A percentile compares a stretch with the other conserved stretches of the same genome.
phyloP scores from a whole-genome alignment of 371 early-diverging fungal genomes.

The Zychaea mexicana region DNA sequence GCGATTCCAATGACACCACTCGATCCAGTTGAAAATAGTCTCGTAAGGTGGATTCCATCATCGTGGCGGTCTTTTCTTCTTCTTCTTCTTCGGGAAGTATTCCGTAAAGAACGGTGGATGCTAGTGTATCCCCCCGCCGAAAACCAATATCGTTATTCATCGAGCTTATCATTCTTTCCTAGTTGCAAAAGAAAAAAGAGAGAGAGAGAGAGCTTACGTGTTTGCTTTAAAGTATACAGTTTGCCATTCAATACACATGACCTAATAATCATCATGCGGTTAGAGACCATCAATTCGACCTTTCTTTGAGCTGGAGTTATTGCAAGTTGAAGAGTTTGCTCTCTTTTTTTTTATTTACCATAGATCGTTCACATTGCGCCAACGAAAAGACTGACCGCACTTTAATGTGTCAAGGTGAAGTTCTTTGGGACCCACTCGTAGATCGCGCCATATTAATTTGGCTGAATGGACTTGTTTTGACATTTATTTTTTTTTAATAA shows the following conservation, averaged over 20 bases:
- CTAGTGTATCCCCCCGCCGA: background rate
- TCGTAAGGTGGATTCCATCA: constrained; percentile 24
- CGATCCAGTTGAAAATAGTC: constrained; percentile 83
- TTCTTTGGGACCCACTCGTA: constrained; percentile 64
- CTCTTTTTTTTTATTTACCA: constrained; percentile 30
- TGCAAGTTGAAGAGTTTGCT: constrained; percentile 16
- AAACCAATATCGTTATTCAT: background rate
- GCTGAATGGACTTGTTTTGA: constrained; percentile 5
- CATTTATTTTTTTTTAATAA: background rate
- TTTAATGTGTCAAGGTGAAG: constrained; percentile 79
- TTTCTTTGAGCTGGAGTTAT: too few relatives aligned
- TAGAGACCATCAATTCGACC: background rate
- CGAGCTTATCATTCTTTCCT: too few relatives aligned
- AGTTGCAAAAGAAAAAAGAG: background rate
- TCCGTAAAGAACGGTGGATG: constrained; percentile 32
- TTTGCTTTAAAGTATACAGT: constrained; percentile 29
- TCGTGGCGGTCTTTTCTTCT: constrained; percentile 5
- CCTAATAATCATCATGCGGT: constrained; percentile 20
- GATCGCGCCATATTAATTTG: constrained; percentile 56
- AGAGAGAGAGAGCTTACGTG: constrained; percentile 15
- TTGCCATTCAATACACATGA: constrained; percentile 41
- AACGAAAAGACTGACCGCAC: constrained; percentile 91
- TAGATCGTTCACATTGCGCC: constrained; percentile 57
- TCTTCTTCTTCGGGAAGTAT: constrained; percentile 17
- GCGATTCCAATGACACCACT: constrained; percentile 49